Conservation (phyloP, 352 stramenopile genomes). For the Phytophthora macrochlamydospora region DNA sequence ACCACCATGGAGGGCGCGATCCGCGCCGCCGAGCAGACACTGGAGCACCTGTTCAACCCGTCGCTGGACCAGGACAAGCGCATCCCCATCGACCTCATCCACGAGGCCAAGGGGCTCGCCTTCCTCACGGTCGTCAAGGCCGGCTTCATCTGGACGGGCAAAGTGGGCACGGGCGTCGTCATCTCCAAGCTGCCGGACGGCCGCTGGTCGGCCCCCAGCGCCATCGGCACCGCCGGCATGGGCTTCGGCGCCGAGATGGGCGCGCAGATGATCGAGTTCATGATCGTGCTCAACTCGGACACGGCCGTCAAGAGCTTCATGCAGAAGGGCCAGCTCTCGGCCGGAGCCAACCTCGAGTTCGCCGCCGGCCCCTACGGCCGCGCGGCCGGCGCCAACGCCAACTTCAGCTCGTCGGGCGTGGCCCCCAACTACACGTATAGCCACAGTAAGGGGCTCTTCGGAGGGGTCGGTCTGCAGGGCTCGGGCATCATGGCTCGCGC, state of each 20-base stretch:
- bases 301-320: slow-evolving; percentile 91
- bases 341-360: slow-evolving; percentile 83
- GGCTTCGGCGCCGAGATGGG: slow-evolving; percentile 82
- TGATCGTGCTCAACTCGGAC: slow-evolving; percentile 95
- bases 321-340: slow-evolving; percentile 84
- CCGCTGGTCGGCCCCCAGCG: slow-evolving; percentile 94
- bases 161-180: slow-evolving; percentile 92
- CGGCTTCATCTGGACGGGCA: slow-evolving; percentile 87
- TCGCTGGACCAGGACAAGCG: slow-evolving; percentile 85
- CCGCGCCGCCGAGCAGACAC: slow-evolving; percentile 86
- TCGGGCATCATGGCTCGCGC: slow-evolving; percentile 77
- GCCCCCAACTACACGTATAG: slow-evolving; percentile 90
- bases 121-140: slow-evolving; percentile 94
- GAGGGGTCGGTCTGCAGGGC: slow-evolving; percentile 80
- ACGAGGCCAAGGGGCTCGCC: slow-evolving; percentile 89
- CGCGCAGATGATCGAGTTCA: slow-evolving; percentile 85
- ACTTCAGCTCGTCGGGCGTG: slow-evolving; percentile 76
- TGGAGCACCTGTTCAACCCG: slow-evolving; percentile 92
- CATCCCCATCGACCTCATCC: slow-evolving; percentile 91
- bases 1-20: slow-evolving; percentile 93
- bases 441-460: slow-evolving; percentile 88
- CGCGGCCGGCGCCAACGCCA: slow-evolving; percentile 74
- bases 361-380: slow-evolving; percentile 81
- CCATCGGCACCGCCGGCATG: slow-evolving; percentile 93
- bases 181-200: slow-evolving; percentile 94